Evolutionary conservation across 306 rosid genomes (phyloP).

Genomic region (Prunus salicina): DNA sequence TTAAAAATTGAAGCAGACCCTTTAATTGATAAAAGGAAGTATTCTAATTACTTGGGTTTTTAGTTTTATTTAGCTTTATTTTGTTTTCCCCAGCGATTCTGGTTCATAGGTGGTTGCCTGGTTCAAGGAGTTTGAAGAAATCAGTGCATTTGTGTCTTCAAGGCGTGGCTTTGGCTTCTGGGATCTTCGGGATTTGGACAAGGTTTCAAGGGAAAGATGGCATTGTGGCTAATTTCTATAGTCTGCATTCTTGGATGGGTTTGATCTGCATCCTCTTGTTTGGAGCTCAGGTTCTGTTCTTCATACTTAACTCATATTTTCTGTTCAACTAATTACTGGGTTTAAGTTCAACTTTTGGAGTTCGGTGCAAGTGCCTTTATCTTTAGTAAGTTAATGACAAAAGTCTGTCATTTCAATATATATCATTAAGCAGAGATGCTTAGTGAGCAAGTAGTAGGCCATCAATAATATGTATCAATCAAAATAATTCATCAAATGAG

Average conservation of each 20-base stretch:
- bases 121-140: constrained; percentile 72
- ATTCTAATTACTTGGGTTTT: constrained; percentile 12
- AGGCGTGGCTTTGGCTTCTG: constrained; percentile 78
- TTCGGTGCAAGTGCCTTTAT: background rate
- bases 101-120: constrained; percentile 84
- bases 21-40: background rate
- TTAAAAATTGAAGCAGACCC: background rate
- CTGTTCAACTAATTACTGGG: background rate
- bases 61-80: background rate
- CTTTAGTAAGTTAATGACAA: background rate
- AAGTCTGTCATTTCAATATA: background rate
- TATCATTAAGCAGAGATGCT: background rate
- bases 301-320: background rate
- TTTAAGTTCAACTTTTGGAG: background rate
- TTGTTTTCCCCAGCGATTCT: constrained; percentile 53
- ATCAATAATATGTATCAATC: background rate
- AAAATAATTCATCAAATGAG: background rate
- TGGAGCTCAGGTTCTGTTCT: constrained; percentile 62
- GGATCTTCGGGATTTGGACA: constrained; percentile 85
- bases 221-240: constrained; percentile 76
- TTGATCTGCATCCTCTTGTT: constrained; percentile 60
- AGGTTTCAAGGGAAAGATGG: constrained; percentile 61
- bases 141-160: constrained; percentile 79
- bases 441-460: background rate
- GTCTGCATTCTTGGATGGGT: constrained; percentile 98